A percentile compares a stretch with the other conserved stretches of the same genome.
Conservation (phyloP, 805 yeast genomes). For the Kregervanrija delftensis region DNA sequence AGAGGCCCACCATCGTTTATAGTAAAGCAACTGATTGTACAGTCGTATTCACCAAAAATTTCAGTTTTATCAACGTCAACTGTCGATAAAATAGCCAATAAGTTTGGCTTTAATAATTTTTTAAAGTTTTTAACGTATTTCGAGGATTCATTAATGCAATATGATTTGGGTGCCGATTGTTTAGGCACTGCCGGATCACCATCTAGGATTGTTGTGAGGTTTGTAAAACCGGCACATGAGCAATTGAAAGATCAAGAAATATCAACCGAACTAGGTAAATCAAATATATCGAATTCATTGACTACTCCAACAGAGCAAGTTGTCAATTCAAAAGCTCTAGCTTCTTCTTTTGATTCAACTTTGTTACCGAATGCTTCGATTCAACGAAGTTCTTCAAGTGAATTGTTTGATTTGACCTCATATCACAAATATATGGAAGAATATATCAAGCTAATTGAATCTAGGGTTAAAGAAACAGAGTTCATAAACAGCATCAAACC, state of each 20-base stretch:
- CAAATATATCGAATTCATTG: background rate
- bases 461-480: slow-evolving; percentile 4
- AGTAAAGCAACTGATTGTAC: slow-evolving; percentile 23
- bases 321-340: background rate
- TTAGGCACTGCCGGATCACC: slow-evolving; percentile 10
- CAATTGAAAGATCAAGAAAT: slow-evolving; percentile 19
- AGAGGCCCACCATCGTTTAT: slow-evolving; percentile 24
- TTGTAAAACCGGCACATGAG: slow-evolving; percentile 20
- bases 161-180: slow-evolving; percentile 12
- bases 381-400: slow-evolving; percentile 7
- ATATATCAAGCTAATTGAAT: slow-evolving; percentile 16
- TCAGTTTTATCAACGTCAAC: slow-evolving; percentile 22
- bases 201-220: slow-evolving; percentile 18
- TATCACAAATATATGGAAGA: slow-evolving; percentile 16
- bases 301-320: background rate
- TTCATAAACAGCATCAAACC: background rate
- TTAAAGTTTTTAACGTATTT: slow-evolving; percentile 22
- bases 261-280: background rate
- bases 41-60: slow-evolving; percentile 27
- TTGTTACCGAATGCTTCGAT: background rate
- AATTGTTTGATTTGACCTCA: slow-evolving; percentile 15
- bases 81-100: slow-evolving; percentile 18
- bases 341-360: background rate
- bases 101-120: slow-evolving; percentile 14
- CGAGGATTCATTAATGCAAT: slow-evolving; percentile 15